Evolutionary conservation across 164 flowering plant species (phyloP).

Genomic region (Taxillus chinensis): DNA sequence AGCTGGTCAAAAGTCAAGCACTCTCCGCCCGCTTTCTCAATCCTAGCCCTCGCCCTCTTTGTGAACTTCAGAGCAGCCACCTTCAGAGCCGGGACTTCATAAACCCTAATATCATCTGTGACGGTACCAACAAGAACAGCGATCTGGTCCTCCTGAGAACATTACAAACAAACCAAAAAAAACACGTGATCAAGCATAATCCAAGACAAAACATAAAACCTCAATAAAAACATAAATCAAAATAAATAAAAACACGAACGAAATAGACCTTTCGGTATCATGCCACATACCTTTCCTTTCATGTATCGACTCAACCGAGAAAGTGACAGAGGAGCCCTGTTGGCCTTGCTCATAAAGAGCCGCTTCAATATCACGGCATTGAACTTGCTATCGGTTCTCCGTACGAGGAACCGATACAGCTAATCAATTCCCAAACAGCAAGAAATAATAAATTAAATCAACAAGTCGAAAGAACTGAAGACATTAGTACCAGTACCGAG

Average conservation of each 20-base stretch:
- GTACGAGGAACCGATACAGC: not conserved
- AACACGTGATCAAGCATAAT: not conserved
- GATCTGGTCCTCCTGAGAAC: conserved; percentile 25
- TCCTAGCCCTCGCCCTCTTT: conserved; percentile 24
- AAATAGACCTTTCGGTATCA: no score
- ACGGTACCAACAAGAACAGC: conserved; percentile 45
- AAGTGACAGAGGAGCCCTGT: conserved; percentile 40
- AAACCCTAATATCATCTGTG: conserved; percentile 32
- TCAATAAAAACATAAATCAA: not conserved
- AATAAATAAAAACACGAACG: no score
- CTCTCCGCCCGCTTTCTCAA: conserved; percentile 39
- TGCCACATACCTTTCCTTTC: conserved; percentile 28
- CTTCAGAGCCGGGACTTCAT: conserved; percentile 39
- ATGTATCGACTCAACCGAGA: conserved; percentile 29
- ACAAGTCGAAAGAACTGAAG: no score
- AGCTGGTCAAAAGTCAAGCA: conserved; percentile 46
- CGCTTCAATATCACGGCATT: conserved; percentile 44
- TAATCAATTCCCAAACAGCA: not conserved
- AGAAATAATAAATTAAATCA: not conserved
- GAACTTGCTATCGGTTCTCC: not conserved
- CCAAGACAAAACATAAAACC: not conserved
- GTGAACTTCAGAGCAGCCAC: conserved; percentile 40
- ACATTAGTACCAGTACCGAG: no score
- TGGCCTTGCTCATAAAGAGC: conserved; percentile 43
- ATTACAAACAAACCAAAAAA: not conserved